Conservation (phyloP, 225 moss, liverwort and hornwort genomes). For the Climacium dendroides region DNA sequence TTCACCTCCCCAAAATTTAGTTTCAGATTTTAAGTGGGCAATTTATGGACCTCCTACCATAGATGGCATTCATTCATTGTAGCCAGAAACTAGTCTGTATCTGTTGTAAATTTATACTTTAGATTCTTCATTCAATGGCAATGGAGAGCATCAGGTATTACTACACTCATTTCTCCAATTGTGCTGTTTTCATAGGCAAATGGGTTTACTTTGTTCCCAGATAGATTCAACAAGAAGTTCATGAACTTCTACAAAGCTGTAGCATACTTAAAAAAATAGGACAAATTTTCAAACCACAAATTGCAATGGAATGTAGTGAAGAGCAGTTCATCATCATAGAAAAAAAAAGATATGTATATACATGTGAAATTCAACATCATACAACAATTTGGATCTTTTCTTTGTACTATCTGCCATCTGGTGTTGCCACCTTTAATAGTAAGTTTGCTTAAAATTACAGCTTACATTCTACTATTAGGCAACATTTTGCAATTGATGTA, state of each 20-base stretch:
- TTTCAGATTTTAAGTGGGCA: no score
- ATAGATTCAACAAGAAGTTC: not conserved
- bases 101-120: not conserved
- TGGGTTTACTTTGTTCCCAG: not conserved
- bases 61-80: not conserved
- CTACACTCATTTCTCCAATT: not conserved
- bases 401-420: not conserved
- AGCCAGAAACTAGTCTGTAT: not conserved
- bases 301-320: accelerated
- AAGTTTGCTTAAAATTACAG: not conserved
- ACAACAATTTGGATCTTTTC: not conserved
- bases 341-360: no score
- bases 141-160: not conserved
- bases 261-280: not conserved
- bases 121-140: not conserved
- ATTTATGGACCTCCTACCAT: no score
- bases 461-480: not conserved
- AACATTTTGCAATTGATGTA: not conserved
- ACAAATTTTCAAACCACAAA: not conserved
- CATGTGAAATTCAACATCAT: not conserved
- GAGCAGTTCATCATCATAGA: not conserved
- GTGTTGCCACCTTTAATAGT: not conserved
- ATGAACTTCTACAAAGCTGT: not conserved
- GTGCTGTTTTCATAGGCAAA: not conserved
- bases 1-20: no score